These are phyloP conservation scores for Malassezia dermatis DNA, from an alignment of 1,284 basidiomycete genomes.

Conservation along the genomic window DNA sequence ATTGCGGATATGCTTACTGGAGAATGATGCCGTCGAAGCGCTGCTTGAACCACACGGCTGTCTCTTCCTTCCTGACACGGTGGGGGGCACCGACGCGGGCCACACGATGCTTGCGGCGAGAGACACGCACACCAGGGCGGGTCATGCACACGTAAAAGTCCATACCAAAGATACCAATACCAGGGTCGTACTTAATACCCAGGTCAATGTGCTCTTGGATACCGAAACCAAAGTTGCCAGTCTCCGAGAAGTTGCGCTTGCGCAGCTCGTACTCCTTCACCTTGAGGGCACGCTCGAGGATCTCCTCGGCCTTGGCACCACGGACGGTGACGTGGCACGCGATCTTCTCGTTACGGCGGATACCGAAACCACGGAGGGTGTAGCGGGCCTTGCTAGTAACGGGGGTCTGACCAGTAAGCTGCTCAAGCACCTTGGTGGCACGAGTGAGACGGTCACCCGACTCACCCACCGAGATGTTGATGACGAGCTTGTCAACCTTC, in stretches of 20 bases:
- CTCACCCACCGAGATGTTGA: slow-evolving; percentile 99
- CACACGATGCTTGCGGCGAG: slow-evolving; percentile 80
- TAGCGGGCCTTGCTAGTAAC: slow-evolving; percentile 99
- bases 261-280: slow-evolving; percentile 98
- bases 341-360: slow-evolving; percentile 99
- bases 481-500: slow-evolving; percentile 96
- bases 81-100: slow-evolving; percentile 77
- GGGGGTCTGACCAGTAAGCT: slow-evolving; percentile 97
- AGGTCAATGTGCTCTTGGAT: slow-evolving; percentile 74
- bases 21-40: slow-evolving; percentile 52
- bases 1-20: slow-evolving; percentile 21
- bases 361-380: slow-evolving; percentile 97
- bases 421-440: slow-evolving; percentile 98
- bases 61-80: slow-evolving; percentile 54
- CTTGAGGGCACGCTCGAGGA: slow-evolving; percentile 92
- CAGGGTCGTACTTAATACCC: slow-evolving; percentile 59
- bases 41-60: slow-evolving; percentile 97
- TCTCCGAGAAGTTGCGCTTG: slow-evolving; percentile 72
- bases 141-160: slow-evolving; percentile 60
- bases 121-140: slow-evolving; percentile 82
- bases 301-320: slow-evolving; percentile 98
- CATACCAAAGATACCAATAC: slow-evolving; percentile 48
- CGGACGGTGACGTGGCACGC: slow-evolving; percentile 98
- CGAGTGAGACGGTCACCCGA: slow-evolving; percentile 98
- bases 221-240: slow-evolving; percentile 47